Percentiles rank a stretch among this genome's conserved stretches.
Conservation (phyloP, 306 rosid genomes). For the Betula pendula region DNA sequence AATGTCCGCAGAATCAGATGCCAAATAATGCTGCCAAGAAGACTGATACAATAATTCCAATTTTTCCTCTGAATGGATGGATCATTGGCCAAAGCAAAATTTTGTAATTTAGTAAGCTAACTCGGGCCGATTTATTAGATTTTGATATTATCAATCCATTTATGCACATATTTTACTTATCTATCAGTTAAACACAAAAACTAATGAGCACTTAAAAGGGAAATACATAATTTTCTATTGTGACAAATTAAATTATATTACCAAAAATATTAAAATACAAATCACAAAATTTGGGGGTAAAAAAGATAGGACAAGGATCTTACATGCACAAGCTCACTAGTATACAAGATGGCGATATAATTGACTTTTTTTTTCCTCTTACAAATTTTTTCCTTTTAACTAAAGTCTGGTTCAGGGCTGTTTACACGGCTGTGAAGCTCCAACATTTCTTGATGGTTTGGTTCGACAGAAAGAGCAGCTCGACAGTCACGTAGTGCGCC, state of each 20-base stretch:
- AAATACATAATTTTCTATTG: no score
- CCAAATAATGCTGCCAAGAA: no score
- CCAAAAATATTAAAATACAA: constrained; percentile 25
- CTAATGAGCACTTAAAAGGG: no score
- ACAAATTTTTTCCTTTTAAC: neutral
- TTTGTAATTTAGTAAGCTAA: neutral
- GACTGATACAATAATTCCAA: no score
- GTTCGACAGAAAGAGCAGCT: constrained; percentile 92
- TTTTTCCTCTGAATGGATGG: no score
- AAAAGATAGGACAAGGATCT: neutral
- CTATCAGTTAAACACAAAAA: no score
- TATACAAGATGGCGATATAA: constrained; percentile 28
- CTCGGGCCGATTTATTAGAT: neutral
- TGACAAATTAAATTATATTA: constrained; percentile 17
- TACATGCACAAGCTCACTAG: constrained; percentile 27
- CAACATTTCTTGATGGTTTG: constrained; percentile 89
- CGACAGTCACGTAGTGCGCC: constrained; percentile 89
- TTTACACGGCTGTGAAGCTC: constrained; percentile 88
- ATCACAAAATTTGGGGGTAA: constrained; percentile 40
- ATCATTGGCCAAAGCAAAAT: no score
- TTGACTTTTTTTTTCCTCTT: neutral
- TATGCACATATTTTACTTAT: neutral
- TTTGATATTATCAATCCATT: neutral
- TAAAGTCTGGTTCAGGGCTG: constrained; percentile 71
- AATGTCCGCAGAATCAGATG: no score